Evolutionary conservation across 352 stramenopile species (phyloP).

Genomic region (Globisporangium splendens): DNA sequence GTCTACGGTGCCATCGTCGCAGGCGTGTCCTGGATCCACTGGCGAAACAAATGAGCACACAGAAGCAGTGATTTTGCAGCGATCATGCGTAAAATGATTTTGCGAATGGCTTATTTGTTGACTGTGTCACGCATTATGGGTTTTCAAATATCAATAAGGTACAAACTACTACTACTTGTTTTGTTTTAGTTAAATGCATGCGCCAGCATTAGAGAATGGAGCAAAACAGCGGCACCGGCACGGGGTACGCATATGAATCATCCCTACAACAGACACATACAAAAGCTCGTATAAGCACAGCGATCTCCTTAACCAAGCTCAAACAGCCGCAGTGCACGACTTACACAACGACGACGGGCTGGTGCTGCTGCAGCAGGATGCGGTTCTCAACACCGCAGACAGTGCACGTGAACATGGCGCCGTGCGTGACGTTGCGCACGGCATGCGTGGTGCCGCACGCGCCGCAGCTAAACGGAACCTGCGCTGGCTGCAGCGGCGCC

Average conservation of each 20-base stretch:
- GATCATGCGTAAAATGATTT: too few species aligned
- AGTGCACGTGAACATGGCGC: conserved; percentile 56
- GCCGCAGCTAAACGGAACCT: conserved; percentile 64
- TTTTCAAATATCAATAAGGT: too few species aligned
- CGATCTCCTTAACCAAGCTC: too few species aligned
- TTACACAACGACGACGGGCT: conserved; percentile 48
- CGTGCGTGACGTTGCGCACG: conserved; percentile 54
- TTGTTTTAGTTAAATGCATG: not conserved
- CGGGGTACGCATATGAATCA: conserved; percentile 21
- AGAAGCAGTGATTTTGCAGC: conserved; percentile 5
- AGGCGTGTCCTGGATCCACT: conserved; percentile 35
- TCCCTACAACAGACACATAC: conserved; percentile 15
- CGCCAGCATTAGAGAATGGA: conserved; percentile 20
- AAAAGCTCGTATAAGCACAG: not conserved
- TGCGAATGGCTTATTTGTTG: too few species aligned
- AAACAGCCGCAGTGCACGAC: too few species aligned
- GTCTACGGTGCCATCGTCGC: conserved; percentile 52
- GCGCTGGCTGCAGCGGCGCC: conserved; percentile 26
- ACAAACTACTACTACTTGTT: not conserved
- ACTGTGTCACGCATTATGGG: not conserved
- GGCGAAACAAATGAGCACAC: conserved; percentile 26
- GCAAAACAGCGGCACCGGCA: conserved; percentile 70
- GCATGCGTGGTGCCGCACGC: conserved; percentile 55
- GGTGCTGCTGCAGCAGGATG: conserved; percentile 43
- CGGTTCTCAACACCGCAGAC: conserved; percentile 56